Base-by-base conservation (phyloP, 805 yeast genomes). In the Ogataea nakhonphanomensis region DNA sequence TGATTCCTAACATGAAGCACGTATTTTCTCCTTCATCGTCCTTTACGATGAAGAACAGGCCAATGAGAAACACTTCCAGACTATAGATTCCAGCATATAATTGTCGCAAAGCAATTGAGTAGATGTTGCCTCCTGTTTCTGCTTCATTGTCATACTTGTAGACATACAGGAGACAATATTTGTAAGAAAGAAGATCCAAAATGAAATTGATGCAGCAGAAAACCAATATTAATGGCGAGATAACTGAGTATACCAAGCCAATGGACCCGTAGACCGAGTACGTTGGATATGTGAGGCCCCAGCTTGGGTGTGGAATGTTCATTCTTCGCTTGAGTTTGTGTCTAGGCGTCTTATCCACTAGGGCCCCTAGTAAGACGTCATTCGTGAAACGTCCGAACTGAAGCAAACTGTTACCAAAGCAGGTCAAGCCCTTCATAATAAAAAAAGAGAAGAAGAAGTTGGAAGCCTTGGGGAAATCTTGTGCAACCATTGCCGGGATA, bases 381-480 rank as follows among this genome's bases (percentile, higher is more conserved):
- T 65, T 55, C 4, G 76, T 44, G 30, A 89, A 66, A 13, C 70
- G 73, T 39, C 70, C 74, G 12, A 78, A 63, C 52, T 84, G 81
- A 27, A 89, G 54, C 29, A 90, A 67, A 44, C 79, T 79, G 42
- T 77, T 78, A 0, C 95, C 95, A 46, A 83, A 76, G 39, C 84
- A 78, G 1, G 90, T 76, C 41, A 89, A 64, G 0, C 95, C 91
- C 60, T 84, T 81, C 25, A 89, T 68, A 0, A 86, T 64, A 27
- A 88, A 66, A 54, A 82, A 87, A 3, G 90, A 84, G 58, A 81
- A 81, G 64, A 89, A 90, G 55, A 90, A 89, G 31, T 81, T 85
- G 1, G 96, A 82, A 17, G 95, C 84, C 54, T 84, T 84, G 0
- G 96, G 96, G 25, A 90, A 68, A 51, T 88, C 85, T 10, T 74